Evolutionary conservation across 2,329 filamentous ascomycete species (phyloP).

Genomic region (Pestalotiopsis sp.): DNA sequence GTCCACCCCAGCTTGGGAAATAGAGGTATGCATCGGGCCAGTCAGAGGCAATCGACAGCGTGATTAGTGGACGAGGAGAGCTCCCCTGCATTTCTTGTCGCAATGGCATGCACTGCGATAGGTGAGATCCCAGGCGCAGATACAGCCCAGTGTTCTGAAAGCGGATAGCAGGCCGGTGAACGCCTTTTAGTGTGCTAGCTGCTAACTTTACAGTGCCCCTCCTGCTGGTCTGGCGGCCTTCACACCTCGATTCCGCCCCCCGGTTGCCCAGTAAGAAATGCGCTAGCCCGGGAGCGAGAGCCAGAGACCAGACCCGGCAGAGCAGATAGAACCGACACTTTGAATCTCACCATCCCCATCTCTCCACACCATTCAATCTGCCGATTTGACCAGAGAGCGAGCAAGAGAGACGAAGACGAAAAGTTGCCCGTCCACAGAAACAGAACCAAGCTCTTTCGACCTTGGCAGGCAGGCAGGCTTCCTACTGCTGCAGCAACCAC

Average conservation of each 20-base stretch:
- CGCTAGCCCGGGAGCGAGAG: neutral
- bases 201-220: neutral
- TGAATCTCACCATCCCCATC: neutral
- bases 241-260: neutral
- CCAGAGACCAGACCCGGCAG: neutral
- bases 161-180: neutral
- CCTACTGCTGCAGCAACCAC: neutral
- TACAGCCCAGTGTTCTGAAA: neutral
- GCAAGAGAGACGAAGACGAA: neutral
- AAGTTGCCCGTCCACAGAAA: neutral
- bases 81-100: constrained; percentile 12
- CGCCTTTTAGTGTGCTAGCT: neutral
- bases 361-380: constrained; percentile 3
- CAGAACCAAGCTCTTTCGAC: neutral
- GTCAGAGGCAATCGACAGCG: constrained; percentile 14
- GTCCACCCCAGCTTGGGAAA: neutral
- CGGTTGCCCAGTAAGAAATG: constrained; percentile 11
- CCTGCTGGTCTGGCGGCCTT: neutral
- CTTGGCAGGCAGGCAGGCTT: neutral
- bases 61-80: constrained; percentile 19
- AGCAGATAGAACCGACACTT: neutral
- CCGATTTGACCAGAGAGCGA: neutral
- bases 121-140: neutral
- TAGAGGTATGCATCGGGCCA: constrained; percentile 15
- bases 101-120: neutral